Evolutionary conservation across 495 filamentous ascomycete species (phyloP).

Genomic region (Hypoxylon subgilvum): DNA sequence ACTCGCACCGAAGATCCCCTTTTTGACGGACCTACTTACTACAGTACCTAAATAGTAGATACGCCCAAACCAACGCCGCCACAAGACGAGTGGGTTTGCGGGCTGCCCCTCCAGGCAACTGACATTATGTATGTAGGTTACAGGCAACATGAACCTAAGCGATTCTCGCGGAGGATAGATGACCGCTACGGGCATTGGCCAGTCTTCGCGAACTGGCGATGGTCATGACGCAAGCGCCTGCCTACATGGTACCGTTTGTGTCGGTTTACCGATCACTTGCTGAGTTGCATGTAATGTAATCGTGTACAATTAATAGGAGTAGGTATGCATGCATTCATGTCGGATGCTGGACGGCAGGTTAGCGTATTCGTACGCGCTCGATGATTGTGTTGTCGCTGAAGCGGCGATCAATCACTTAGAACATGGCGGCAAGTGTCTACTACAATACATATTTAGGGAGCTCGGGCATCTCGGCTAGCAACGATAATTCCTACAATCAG

Average conservation of each 20-base stretch:
- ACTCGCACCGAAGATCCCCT: conserved; percentile 6
- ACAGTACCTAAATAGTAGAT: too few species aligned
- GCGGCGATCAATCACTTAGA: conserved; percentile 21
- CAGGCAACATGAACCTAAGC: conserved; percentile 8
- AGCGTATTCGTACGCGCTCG: too few species aligned
- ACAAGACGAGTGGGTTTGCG: conserved; percentile 1
- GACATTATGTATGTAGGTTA: conserved; percentile 4
- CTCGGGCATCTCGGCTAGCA: conserved; percentile 26
- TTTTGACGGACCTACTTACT: conserved; percentile 12
- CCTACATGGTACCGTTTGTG: conserved; percentile 5
- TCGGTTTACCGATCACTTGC: conserved; percentile 8
- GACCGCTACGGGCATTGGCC: conserved; percentile 18
- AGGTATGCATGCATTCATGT: neutral
- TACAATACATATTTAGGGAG: too few species aligned
- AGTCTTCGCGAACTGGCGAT: conserved; percentile 5
- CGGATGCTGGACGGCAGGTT: conserved; percentile 2
- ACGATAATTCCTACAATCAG: conserved; percentile 11
- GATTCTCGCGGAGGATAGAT: conserved; percentile 25
- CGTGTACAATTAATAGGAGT: conserved; percentile 15
- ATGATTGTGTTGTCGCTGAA: conserved; percentile 17
- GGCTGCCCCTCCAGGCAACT: neutral
- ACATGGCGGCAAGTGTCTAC: conserved; percentile 13
- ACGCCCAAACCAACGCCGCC: conserved; percentile 2
- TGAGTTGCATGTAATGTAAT: conserved; percentile 8
- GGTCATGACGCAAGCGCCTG: conserved; percentile 29